These are phyloP conservation scores for Chloranthus sessilifolius DNA, from an alignment of 164 flowering plant genomes.

Conservation along the genomic window DNA sequence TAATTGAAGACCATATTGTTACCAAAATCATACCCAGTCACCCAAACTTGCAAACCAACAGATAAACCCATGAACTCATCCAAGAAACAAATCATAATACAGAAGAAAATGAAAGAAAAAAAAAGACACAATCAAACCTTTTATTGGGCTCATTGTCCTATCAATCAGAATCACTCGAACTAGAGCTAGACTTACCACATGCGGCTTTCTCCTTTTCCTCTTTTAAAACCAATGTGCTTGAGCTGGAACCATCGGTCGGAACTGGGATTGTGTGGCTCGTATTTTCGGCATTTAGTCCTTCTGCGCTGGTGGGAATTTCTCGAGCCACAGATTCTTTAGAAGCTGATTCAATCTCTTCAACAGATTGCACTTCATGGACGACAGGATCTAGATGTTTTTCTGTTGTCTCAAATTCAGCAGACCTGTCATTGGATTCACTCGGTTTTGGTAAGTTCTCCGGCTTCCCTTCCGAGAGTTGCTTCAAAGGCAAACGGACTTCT, in stretches of 20 bases:
- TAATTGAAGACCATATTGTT: too few species aligned
- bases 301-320: constrained; percentile 12
- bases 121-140: not conserved
- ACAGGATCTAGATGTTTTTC: constrained; percentile 4
- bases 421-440: constrained; percentile 3
- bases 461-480: constrained; percentile 19
- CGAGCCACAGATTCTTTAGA: constrained; percentile 7
- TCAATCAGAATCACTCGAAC: constrained; percentile 41
- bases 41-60: too few species aligned
- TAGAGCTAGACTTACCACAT: constrained; percentile 22
- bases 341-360: constrained; percentile 13
- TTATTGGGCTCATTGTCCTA: not conserved
- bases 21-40: too few species aligned
- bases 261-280: constrained; percentile 2
- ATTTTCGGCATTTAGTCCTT: constrained; percentile 8
- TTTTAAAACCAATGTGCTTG: not conserved
- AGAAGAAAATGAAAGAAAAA: too few species aligned
- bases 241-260: constrained; percentile 11
- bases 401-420: constrained; percentile 5
- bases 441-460: constrained; percentile 9
- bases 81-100: too few species aligned
- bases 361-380: constrained; percentile 9
- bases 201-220: constrained; percentile 15
- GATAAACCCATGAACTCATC: too few species aligned
- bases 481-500: constrained; percentile 13